phyloP scores from a whole-genome alignment of 306 rosid species.

The Macrotyloma uniflorum region DNA sequence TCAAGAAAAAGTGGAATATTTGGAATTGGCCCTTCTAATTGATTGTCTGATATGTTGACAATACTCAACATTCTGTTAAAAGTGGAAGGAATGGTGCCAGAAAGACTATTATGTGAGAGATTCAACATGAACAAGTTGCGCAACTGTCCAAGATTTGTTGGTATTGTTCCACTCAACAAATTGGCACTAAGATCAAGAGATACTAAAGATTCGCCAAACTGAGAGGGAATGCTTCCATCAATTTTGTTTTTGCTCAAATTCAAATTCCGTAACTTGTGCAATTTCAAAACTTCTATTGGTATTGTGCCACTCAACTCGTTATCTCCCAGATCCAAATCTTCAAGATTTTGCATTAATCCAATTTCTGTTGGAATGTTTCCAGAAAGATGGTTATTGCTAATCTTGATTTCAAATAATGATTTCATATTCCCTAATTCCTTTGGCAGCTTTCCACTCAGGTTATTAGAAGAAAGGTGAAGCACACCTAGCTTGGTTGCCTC shows the following conservation, averaged over 20 bases:
- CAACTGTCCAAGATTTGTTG: conserved; percentile 42
- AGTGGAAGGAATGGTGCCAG: conserved; percentile 45
- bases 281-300: not conserved
- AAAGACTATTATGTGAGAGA: conserved; percentile 51
- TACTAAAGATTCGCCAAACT: conserved; percentile 30
- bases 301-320: conserved; percentile 41
- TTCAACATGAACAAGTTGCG: conserved; percentile 40
- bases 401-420: not conserved
- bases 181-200: conserved; percentile 55
- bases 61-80: conserved; percentile 37
- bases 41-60: conserved; percentile 47
- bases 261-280: not conserved
- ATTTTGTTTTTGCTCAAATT: conserved; percentile 39
- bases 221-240: conserved; percentile 36
- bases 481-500: conserved; percentile 8
- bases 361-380: conserved; percentile 39
- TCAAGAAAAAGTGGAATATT: conserved; percentile 29
- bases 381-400: conserved; percentile 18
- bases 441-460: conserved; percentile 44
- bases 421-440: conserved; percentile 37
- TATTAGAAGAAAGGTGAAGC: conserved; percentile 45
- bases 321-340: conserved; percentile 30
- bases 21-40: conserved; percentile 46
- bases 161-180: conserved; percentile 34
- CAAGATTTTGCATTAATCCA: conserved; percentile 14